Percentiles rank a stretch among this genome's conserved stretches.
Evolutionary conservation across 495 filamentous ascomycete genomes (phyloP).

Genomic region (Penicillium subrubescens): DNA sequence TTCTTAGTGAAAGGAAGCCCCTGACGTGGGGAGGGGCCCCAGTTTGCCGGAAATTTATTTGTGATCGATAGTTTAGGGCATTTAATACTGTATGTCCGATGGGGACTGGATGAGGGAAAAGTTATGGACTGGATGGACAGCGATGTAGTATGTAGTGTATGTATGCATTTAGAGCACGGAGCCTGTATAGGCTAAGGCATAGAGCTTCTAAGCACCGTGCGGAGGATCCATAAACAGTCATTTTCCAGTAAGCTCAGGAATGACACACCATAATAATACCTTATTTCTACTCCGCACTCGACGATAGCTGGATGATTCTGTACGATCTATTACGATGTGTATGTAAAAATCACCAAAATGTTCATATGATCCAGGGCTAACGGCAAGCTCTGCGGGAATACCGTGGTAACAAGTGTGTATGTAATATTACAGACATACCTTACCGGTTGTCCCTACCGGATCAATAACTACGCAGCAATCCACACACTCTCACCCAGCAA

Average conservation of each 20-base stretch:
- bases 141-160: too few species aligned
- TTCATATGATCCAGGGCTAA: not conserved
- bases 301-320: not conserved
- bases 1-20: not conserved
- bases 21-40: conserved; percentile 4
- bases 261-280: not conserved
- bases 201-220: not conserved
- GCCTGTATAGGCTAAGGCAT: not conserved
- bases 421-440: not conserved
- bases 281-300: not conserved
- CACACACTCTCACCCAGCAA: not conserved
- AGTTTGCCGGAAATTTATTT: conserved; percentile 3
- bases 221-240: not conserved
- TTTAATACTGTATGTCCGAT: not conserved
- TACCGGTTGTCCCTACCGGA: not conserved
- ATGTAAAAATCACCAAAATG: not conserved
- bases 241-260: not conserved
- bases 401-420: not conserved
- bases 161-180: not conserved
- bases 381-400: not conserved
- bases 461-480: not conserved
- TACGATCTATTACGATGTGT: not conserved
- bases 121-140: not conserved
- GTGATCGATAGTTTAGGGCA: not conserved
- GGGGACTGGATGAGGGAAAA: not conserved